Conservation (phyloP, 306 rosid genomes). For the Gillenia trifoliata region DNA sequence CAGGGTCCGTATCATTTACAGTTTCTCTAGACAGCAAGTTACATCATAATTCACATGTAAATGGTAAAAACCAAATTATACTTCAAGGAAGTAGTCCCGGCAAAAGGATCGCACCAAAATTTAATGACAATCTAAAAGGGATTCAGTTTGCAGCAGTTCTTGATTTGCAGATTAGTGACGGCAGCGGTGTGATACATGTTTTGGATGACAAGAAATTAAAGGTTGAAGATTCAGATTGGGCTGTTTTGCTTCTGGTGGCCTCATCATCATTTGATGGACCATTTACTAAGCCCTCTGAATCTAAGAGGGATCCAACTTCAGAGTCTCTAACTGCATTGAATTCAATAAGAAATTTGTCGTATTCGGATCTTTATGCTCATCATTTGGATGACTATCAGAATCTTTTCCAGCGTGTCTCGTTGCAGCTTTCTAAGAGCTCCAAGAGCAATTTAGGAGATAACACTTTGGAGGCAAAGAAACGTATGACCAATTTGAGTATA, state of each 20-base stretch:
- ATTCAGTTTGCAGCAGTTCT: conserved; percentile 75
- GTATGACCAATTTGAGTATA: conserved; percentile 22
- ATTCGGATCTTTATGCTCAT: conserved; percentile 57
- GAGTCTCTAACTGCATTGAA: conserved; percentile 48
- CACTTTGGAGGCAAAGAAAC: conserved; percentile 20
- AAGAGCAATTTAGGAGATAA: conserved; percentile 22
- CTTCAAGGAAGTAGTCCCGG: conserved; percentile 78
- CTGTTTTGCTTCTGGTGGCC: conserved; percentile 66
- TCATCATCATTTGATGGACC: conserved; percentile 79
- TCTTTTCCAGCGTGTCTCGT: conserved; percentile 80
- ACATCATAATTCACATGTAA: conserved; percentile 37
- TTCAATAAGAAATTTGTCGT: conserved; percentile 43
- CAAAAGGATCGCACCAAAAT: conserved; percentile 41
- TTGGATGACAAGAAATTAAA: conserved; percentile 59
- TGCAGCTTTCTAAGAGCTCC: conserved; percentile 73
- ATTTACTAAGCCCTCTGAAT: conserved; percentile 64
- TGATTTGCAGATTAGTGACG: conserved; percentile 64
- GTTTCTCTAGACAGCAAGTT: conserved; percentile 76
- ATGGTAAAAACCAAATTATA: conserved; percentile 56
- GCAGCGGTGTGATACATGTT: conserved; percentile 52
- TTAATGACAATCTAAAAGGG: conserved; percentile 54
- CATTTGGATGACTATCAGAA: conserved; percentile 79
- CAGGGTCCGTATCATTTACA: conserved; percentile 60
- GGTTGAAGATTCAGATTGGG: conserved; percentile 79
- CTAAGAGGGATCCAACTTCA: conserved; percentile 71